A percentile compares a stretch with the other conserved stretches of the same genome.
Conservation (phyloP, 352 stramenopile species). For the Peronospora farinosa region DNA sequence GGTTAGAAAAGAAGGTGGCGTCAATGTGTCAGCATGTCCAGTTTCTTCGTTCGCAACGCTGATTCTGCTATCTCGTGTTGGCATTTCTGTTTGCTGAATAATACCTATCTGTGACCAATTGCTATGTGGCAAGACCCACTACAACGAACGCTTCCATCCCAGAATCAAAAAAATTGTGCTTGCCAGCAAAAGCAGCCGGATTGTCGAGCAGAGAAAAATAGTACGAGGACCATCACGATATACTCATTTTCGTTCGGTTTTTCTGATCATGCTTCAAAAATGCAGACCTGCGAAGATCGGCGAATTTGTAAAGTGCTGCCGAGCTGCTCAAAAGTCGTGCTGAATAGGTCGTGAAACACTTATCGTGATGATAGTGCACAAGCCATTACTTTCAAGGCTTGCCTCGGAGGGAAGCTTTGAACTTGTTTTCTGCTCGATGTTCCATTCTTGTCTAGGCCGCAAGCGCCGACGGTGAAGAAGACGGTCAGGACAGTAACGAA, state of each 20-base stretch:
- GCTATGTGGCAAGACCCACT: conserved; percentile 20
- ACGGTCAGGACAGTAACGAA: conserved; percentile 62
- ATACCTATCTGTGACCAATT: not conserved
- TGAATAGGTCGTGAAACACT: conserved; percentile 56
- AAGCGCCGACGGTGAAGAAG: too few species aligned
- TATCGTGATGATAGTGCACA: conserved; percentile 80
- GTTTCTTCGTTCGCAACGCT: conserved; percentile 11
- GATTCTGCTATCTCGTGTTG: conserved; percentile 11
- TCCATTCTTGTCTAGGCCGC: too few species aligned
- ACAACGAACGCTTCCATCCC: not conserved
- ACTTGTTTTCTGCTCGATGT: conserved; percentile 50
- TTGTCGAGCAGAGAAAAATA: not conserved
- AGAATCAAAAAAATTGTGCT: conserved; percentile 9
- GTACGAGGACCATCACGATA: conserved; percentile 1
- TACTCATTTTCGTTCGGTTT: not conserved
- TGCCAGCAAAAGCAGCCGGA: not conserved
- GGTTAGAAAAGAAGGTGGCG: conserved; percentile 3
- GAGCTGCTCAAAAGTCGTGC: conserved; percentile 45
- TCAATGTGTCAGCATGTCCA: conserved; percentile 20
- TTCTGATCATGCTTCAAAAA: not conserved
- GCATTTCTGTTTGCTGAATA: not conserved
- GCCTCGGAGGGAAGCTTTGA: conserved; percentile 77
- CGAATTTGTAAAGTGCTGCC: conserved; percentile 66
- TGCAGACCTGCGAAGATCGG: conserved; percentile 7
- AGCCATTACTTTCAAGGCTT: conserved; percentile 77